These are phyloP conservation scores for Stachybotrys elegans DNA, from an alignment of 2,329 filamentous ascomycete species.

Conservation along the genomic window DNA sequence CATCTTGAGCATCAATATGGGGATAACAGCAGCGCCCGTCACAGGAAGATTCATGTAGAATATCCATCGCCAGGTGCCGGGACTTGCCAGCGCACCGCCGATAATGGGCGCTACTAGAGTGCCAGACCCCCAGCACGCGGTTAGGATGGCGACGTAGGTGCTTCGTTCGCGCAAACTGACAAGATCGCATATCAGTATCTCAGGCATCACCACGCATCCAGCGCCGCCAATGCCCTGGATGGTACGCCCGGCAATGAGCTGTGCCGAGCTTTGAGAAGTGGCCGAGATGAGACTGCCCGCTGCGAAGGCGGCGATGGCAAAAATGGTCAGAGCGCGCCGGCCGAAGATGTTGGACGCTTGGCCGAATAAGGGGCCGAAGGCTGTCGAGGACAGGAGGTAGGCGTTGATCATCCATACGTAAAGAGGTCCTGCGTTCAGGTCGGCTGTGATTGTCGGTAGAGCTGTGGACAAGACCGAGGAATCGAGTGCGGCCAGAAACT, in stretches of 20 bases:
- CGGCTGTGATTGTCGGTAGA: conserved; percentile 18
- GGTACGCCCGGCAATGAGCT: conserved; percentile 4
- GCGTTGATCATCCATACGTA: conserved; percentile 21
- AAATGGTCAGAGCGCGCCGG: conserved; percentile 33
- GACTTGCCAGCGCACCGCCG: conserved; percentile 19
- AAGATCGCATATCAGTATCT: conserved; percentile 33
- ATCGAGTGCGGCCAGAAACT: conserved; percentile 20
- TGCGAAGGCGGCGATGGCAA: conserved; percentile 14
- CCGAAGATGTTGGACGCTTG: conserved; percentile 47
- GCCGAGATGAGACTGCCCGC: conserved; percentile 12
- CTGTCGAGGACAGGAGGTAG: conserved; percentile 17
- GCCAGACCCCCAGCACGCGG: conserved; percentile 23
- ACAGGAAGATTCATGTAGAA: conserved; percentile 38
- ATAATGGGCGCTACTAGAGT: conserved; percentile 24
- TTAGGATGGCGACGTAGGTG: conserved; percentile 30
- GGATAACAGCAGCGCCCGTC: conserved; percentile 6
- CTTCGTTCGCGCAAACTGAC: conserved; percentile 42
- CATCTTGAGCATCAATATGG: conserved; percentile 17
- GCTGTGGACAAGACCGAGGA: conserved; percentile 23
- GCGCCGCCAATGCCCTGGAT: conserved; percentile 15
- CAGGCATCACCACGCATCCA: conserved; percentile 14
- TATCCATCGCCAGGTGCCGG: conserved; percentile 35
- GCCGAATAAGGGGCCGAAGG: conserved; percentile 42
- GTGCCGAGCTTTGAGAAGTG: conserved; percentile 1
- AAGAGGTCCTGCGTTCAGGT: conserved; percentile 11